These are phyloP conservation scores for Spathaspora sp. DNA, from an alignment of 805 yeast genomes.

Conservation along the genomic window DNA sequence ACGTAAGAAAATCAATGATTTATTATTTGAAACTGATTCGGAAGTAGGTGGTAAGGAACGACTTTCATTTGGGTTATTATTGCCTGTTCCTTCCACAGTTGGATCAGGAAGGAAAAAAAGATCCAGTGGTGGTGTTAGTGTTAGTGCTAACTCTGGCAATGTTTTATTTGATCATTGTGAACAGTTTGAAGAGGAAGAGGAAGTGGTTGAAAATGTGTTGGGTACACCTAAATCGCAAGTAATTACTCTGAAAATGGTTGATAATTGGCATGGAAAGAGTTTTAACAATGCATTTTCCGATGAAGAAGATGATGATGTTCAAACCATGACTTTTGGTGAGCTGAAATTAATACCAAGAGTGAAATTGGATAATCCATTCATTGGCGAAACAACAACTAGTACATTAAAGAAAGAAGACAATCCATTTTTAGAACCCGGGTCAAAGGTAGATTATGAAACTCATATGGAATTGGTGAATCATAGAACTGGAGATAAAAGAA, in stretches of 20 bases:
- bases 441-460: conserved; percentile 15
- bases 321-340: conserved; percentile 1
- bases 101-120: conserved; percentile 31
- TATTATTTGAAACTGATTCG: conserved; percentile 11
- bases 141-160: background rate
- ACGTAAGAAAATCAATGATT: conserved; percentile 15
- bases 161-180: background rate
- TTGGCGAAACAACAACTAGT: conserved; percentile 5
- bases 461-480: conserved; percentile 30
- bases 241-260: conserved; percentile 28
- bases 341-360: conserved; percentile 6
- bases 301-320: conserved; percentile 15
- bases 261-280: conserved; percentile 37
- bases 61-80: conserved; percentile 22
- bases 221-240: conserved; percentile 29
- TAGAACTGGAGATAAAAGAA: conserved; percentile 32
- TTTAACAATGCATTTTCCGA: conserved; percentile 27
- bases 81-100: conserved; percentile 36
- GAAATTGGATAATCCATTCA: conserved; percentile 21
- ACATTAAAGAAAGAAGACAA: background rate
- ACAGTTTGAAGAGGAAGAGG: conserved; percentile 13
- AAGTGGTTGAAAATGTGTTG: conserved; percentile 2
- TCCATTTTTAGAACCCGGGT: background rate
- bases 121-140: background rate
- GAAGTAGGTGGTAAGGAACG: background rate